Conservation (phyloP, 352 stramenopile genomes). For the Pythium rhizo-oryzae region DNA sequence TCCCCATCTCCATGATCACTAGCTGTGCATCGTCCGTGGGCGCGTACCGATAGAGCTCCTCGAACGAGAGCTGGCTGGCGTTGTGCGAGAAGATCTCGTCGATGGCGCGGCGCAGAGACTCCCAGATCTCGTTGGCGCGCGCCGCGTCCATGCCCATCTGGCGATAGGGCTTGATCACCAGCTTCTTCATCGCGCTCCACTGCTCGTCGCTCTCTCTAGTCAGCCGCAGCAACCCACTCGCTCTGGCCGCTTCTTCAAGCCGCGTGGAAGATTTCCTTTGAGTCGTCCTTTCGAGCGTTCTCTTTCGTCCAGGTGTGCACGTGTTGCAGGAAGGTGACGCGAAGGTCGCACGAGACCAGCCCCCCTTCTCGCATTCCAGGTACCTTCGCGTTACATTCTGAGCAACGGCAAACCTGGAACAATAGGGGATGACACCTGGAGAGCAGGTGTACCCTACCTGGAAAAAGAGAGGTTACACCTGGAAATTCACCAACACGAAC, state of each 20-base stretch:
- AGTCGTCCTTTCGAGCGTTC: constrained; percentile 19
- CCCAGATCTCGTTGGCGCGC: constrained; percentile 85
- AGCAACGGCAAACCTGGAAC: no score
- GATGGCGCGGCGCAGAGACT: constrained; percentile 90
- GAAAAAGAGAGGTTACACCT: no score
- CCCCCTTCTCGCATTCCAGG: neutral
- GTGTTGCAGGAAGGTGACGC: constrained; percentile 15
- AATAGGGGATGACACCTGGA: no score
- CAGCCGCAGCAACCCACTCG: no score
- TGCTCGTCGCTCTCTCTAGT: no score
- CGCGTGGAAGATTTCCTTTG: constrained; percentile 27
- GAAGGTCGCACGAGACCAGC: constrained; percentile 24
- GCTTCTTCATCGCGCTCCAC: constrained; percentile 92
- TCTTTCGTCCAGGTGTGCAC: neutral
- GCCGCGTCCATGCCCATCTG: constrained; percentile 86
- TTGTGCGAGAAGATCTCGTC: constrained; percentile 99
- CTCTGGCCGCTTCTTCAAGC: constrained; percentile 7
- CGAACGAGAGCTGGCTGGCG: constrained; percentile 96
- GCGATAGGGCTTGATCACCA: constrained; percentile 90
- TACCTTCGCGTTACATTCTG: constrained; percentile 23
- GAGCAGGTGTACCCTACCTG: no score
- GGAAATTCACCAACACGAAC: no score
- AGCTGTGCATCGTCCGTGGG: neutral
- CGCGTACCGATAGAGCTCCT: constrained; percentile 95
- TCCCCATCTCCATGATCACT: neutral